Base-by-base conservation (phyloP, 1,284 basidiomycete species). In the Tilletiopsis washingtonensis region DNA sequence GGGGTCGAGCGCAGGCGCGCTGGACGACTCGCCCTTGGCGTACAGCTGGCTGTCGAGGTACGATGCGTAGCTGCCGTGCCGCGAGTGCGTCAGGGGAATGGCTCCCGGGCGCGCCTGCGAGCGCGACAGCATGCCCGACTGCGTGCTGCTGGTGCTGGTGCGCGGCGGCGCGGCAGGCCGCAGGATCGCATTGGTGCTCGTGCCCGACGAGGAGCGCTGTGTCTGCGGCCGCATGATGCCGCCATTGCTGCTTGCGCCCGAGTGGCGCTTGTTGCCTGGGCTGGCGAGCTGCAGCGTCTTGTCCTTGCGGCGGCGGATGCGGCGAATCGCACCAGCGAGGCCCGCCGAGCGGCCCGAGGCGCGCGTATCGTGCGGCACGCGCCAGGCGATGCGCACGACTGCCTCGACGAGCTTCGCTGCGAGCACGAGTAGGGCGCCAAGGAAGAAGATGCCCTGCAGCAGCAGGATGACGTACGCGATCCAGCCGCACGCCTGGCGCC, bases 401-500 rank as follows among this genome's bases (percentile, higher is more conserved):
- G 83, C 88, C 73, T 97, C 91, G 38, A 86, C 62, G 47, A 91
- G 66, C 76, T 98, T 98, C 74, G 85, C 81, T 29, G 86, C 42
- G 42, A 96, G 80, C 79, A 96, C 86, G 51, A 88, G 74, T 43
- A 82, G 68, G 61, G 91, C 83, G 27, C 84, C 83, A 4, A 90
- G 77, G 70, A 91, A 89, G 44, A 90, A 82, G 56, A 96, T 78
- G 4, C 81, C 89, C 47, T 93, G 81, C 45, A 94, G 84, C 61
- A 93, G 78, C 49, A 97, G 79, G 54, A 96, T 84, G 59, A 88
- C 85, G 73, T 94, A 94, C 5, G 91, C 82, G 19, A 98, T 82
- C 93, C 91, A 98, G 52, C 86, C 85, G 9, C 40, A 40, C 5
- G 56, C 47, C 20, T 54, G 53, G 50, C 50, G 43, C 32, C 59